These are phyloP conservation scores for Phytophthora melonis DNA, from an alignment of 352 stramenopile species.

Conservation along the genomic window DNA sequence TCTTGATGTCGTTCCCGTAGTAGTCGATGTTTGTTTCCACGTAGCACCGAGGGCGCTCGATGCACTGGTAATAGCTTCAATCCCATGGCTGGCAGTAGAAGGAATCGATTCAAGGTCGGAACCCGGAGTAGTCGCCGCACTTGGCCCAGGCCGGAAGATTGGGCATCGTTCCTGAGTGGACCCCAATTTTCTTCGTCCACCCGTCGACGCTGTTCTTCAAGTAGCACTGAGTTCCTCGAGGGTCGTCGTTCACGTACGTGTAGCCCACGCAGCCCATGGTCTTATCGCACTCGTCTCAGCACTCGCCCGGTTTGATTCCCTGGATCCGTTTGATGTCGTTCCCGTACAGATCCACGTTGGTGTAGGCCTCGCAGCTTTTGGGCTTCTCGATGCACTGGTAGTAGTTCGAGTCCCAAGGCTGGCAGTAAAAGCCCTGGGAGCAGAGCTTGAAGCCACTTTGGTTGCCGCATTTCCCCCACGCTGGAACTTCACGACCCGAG, in stretches of 20 bases:
- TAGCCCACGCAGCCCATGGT: constrained; percentile 51
- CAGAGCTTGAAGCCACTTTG: constrained; percentile 36
- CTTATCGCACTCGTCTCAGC: constrained; percentile 44
- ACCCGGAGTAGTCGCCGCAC: constrained; percentile 25
- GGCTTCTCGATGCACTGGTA: constrained; percentile 49
- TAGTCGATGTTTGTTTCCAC: constrained; percentile 51
- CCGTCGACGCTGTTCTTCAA: constrained; percentile 44
- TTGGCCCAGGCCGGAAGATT: constrained; percentile 28
- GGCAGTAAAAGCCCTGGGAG: constrained; percentile 43
- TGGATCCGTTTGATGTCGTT: constrained; percentile 56
- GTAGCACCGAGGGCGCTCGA: constrained; percentile 35
- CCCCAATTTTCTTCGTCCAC: constrained; percentile 30
- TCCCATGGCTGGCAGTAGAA: constrained; percentile 48
- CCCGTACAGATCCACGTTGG: constrained; percentile 48
- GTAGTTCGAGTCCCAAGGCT: constrained; percentile 47
- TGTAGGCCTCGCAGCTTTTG: constrained; percentile 35
- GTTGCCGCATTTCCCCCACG: constrained; percentile 34
- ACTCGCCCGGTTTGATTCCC: constrained; percentile 20
- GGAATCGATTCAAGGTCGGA: constrained; percentile 13
- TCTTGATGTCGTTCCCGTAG: constrained; percentile 47
- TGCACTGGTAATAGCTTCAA: constrained; percentile 42
- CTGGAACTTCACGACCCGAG: constrained; percentile 23
- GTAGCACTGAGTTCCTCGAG: constrained; percentile 49
- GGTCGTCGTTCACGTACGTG: constrained; percentile 60
- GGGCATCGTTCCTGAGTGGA: constrained; percentile 31